phyloP scores from a whole-genome alignment of 768 basidiomycete genomes.

The Cubamyces lactineus region DNA sequence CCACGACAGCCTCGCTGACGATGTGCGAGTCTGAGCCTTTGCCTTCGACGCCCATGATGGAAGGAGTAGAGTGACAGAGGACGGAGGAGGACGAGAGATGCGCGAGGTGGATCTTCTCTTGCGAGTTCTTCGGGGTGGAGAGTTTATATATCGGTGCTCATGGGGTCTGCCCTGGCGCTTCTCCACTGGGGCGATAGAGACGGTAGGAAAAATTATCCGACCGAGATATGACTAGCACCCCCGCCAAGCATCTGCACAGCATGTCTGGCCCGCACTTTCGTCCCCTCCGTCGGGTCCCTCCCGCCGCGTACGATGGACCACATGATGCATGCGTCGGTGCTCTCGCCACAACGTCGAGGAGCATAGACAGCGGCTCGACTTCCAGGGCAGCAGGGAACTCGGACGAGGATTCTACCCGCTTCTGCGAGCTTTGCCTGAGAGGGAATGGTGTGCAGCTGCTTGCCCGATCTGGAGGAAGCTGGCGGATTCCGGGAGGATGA shows the following conservation, averaged over 20 bases:
- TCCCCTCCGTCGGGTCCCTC: neutral
- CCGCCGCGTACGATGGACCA: neutral
- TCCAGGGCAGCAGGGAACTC: neutral
- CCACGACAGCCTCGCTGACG: slow-evolving; percentile 18
- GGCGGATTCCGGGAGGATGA: neutral
- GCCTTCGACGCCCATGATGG: slow-evolving; percentile 23
- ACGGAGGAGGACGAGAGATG: slow-evolving; percentile 10
- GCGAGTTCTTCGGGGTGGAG: neutral
- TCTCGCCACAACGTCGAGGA: neutral
- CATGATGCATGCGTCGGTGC: neutral
- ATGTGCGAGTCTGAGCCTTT: slow-evolving; percentile 10
- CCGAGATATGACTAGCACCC: slow-evolving; percentile 10
- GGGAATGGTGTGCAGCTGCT: neutral
- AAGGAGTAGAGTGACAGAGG: slow-evolving; percentile 1
- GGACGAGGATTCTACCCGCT: neutral
- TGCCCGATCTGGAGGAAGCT: neutral
- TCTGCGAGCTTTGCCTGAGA: slow-evolving; percentile 2
- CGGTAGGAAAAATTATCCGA: neutral
- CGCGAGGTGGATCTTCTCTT: slow-evolving; percentile 13
- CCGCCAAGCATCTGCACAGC: slow-evolving; percentile 6
- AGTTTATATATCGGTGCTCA: slow-evolving; percentile 15
- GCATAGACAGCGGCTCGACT: neutral
- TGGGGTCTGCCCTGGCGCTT: slow-evolving; percentile 8
- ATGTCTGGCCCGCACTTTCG: slow-evolving; percentile 2
- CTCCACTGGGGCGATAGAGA: slow-evolving; percentile 7